A percentile compares a stretch with the other conserved stretches of the same genome.
Evolutionary conservation across 495 filamentous ascomycete genomes (phyloP).

Genomic region (Aspergillus olivimuriae): DNA sequence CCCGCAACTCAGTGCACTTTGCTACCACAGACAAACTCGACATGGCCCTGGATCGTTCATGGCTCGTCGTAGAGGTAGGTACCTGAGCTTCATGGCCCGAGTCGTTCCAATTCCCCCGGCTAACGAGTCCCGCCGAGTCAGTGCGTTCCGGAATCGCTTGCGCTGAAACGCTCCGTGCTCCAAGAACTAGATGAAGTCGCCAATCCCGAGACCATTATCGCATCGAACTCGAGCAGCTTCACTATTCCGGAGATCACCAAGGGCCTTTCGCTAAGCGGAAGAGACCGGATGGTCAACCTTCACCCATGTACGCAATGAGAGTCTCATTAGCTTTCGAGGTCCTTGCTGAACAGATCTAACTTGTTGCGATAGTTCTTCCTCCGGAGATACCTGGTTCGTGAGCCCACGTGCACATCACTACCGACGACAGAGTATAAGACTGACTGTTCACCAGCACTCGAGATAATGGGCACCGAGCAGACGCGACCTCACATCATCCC

Average conservation of each 20-base stretch:
- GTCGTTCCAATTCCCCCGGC: too few relatives aligned
- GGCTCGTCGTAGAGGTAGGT: too few relatives aligned
- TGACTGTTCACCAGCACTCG: constrained; percentile 20
- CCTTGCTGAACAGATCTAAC: neutral
- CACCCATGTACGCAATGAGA: constrained; percentile 37
- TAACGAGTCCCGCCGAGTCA: too few relatives aligned
- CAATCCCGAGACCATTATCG: constrained; percentile 23
- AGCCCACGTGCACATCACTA: neutral
- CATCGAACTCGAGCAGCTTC: constrained; percentile 37
- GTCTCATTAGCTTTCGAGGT: constrained; percentile 8
- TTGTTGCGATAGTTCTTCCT: constrained; percentile 25
- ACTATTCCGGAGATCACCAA: constrained; percentile 28
- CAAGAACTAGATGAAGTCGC: constrained; percentile 24
- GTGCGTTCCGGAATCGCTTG: constrained; percentile 30
- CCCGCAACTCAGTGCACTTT: too few relatives aligned
- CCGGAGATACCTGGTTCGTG: constrained; percentile 30
- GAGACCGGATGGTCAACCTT: constrained; percentile 21
- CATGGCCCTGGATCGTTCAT: too few relatives aligned
- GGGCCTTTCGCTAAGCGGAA: constrained; percentile 19
- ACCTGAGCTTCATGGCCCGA: too few relatives aligned
- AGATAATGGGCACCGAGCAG: constrained; percentile 32
- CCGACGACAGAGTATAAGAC: too few relatives aligned
- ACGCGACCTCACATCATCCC: constrained; percentile 23
- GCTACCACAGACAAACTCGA: too few relatives aligned
- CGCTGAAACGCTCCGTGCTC: constrained; percentile 22